phyloP scores from a whole-genome alignment of 139 green algal species.

The Chlamydomonas asymmetrica region DNA sequence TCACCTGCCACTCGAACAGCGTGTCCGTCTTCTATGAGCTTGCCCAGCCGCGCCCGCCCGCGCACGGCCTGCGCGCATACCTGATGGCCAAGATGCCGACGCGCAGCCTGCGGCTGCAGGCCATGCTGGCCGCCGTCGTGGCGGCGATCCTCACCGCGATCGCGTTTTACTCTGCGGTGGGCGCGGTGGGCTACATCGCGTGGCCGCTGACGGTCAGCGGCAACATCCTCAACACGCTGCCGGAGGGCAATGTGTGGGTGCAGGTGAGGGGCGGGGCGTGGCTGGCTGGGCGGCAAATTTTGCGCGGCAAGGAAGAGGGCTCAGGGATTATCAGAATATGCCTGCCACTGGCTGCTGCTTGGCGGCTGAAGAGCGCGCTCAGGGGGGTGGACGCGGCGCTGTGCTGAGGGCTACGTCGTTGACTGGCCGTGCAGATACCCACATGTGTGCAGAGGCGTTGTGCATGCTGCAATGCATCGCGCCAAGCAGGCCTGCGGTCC shows the following conservation, averaged over 20 bases:
- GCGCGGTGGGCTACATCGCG: slow-evolving; percentile 58
- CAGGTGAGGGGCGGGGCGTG: slow-evolving; percentile 16
- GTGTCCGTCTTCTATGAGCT: slow-evolving; percentile 44
- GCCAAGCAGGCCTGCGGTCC: no score
- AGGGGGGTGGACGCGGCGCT: no score
- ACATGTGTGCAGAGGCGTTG: no score
- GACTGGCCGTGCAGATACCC: no score
- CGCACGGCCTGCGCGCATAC: background rate
- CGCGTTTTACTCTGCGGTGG: slow-evolving; percentile 18
- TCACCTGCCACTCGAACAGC: slow-evolving; percentile 74
- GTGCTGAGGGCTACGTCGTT: no score
- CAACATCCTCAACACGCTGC: slow-evolving; percentile 76
- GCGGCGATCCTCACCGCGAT: no score
- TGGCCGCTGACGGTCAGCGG: slow-evolving; percentile 51
- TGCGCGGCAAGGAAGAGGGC: no score
- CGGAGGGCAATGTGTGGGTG: slow-evolving; percentile 37
- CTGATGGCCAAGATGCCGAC: slow-evolving; percentile 5
- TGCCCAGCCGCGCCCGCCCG: background rate
- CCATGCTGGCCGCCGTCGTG: slow-evolving; percentile 59
- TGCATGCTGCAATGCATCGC: no score
- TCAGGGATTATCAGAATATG: no score
- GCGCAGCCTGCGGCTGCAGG: slow-evolving; percentile 48
- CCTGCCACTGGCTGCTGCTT: no score
- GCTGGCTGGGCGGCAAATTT: no score
- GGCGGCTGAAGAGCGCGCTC: no score